Evolutionary conservation across 1,284 basidiomycete genomes (phyloP).

Genomic region (Tilletia walkeri): DNA sequence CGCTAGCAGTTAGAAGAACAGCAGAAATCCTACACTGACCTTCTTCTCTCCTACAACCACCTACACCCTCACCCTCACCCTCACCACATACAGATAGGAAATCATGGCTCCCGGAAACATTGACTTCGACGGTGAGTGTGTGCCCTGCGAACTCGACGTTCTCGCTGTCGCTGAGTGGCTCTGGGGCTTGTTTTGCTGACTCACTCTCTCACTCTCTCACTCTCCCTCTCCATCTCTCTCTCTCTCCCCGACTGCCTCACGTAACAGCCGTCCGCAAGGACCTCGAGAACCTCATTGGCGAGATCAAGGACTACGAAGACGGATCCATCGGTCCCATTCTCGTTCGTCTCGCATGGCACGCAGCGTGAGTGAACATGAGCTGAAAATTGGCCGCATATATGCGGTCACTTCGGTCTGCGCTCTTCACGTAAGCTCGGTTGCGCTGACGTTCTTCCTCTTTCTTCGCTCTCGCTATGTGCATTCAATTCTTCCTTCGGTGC

Average conservation of each 20-base stretch:
- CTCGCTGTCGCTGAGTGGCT: no score
- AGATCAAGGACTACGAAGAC: constrained; percentile 54
- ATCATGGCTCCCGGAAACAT: constrained; percentile 15
- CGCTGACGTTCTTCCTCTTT: not conserved
- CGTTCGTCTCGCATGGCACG: constrained; percentile 54
- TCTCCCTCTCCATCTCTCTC: not conserved
- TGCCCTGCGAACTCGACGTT: no score
- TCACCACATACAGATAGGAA: not conserved
- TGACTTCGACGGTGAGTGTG: constrained; percentile 13
- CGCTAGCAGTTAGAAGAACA: not conserved
- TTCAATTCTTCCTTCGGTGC: not conserved
- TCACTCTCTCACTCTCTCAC: not conserved
- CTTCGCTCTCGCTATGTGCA: not conserved
- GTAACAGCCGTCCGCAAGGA: constrained; percentile 43
- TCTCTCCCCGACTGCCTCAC: not conserved
- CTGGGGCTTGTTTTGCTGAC: no score
- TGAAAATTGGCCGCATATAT: no score
- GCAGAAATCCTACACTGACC: not conserved
- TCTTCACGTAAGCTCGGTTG: not conserved
- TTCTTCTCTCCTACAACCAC: not conserved
- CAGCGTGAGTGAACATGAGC: constrained; percentile 24
- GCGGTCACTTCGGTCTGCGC: not conserved
- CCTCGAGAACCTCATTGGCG: constrained; percentile 43
- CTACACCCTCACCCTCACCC: not conserved
- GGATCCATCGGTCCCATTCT: constrained; percentile 52